Conservation (phyloP, 345 rosid species). For the Citrus cavaleriei region DNA sequence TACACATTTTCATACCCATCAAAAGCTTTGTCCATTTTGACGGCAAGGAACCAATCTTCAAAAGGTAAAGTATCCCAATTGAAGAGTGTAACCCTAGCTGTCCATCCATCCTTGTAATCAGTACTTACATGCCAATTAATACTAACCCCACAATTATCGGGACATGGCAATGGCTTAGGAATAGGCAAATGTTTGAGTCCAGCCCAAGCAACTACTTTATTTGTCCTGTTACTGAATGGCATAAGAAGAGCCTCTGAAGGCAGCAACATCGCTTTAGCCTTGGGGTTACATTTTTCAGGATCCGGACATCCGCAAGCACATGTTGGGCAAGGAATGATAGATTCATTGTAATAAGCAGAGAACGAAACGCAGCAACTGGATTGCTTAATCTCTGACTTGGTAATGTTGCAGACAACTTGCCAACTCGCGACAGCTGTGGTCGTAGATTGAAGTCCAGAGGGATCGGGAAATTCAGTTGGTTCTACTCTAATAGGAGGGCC, state of each 20-base stretch:
- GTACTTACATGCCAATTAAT: slow-evolving; percentile 84
- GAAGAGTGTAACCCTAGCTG: slow-evolving; percentile 77
- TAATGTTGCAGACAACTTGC: slow-evolving; percentile 82
- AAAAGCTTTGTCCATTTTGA: slow-evolving; percentile 56
- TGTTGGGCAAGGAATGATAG: slow-evolving; percentile 78
- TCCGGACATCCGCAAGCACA: slow-evolving; percentile 88
- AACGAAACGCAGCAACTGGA: slow-evolving; percentile 88
- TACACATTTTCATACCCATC: slow-evolving; percentile 65
- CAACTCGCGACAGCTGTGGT: slow-evolving; percentile 59
- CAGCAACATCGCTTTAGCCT: slow-evolving; percentile 51
- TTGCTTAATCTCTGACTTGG: slow-evolving; percentile 52
- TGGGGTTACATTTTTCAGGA: slow-evolving; percentile 44
- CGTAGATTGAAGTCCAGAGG: slow-evolving; percentile 53
- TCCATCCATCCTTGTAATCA: slow-evolving; percentile 71
- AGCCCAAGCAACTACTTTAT: slow-evolving; percentile 79
- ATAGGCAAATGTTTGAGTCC: slow-evolving; percentile 38
- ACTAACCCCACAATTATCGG: slow-evolving; percentile 94
- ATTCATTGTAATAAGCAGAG: slow-evolving; percentile 80
- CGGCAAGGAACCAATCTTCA: slow-evolving; percentile 74
- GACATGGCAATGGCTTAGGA: slow-evolving; percentile 73
- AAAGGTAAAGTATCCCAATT: slow-evolving; percentile 63
- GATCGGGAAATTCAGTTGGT: slow-evolving; percentile 68
- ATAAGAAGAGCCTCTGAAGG: slow-evolving; percentile 76
- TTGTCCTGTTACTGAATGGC: slow-evolving; percentile 71
- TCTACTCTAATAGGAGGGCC: slow-evolving; percentile 73